Base-by-base conservation (phyloP, 768 basidiomycete species). In the Lyophyllum semitale region DNA sequence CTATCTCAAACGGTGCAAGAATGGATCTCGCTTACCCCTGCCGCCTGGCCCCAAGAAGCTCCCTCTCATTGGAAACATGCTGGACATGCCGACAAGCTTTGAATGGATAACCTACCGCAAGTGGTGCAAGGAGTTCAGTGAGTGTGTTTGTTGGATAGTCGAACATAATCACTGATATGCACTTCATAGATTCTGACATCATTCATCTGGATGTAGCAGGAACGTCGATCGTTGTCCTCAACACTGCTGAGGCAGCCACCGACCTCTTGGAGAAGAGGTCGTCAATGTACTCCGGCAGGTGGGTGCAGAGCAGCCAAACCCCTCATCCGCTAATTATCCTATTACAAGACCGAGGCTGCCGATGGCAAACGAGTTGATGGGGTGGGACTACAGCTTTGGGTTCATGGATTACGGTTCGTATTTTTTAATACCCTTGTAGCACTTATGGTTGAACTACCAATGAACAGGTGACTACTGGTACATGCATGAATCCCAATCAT, bases 41-140 rank as follows among this genome's bases (percentile, higher is more conserved):
- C 77, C 77, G 11, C 78, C 78, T 18, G 78, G 77, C 42, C 77
- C 77, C 2, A 72, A 60, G 42, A 68, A 69, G 25, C 63, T 71
- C 18, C 75, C 75, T 25, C 30, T 79, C 12, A 64, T 78, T 23
- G 77, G 77, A 8, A 78, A 77, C 57, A 52, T 78, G 8, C 48
- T 69, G 22, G 70, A 78, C 45, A 59, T 80, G 49, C 78, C 78
- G 3, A 59, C 65, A 41, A 65, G 66, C 33, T 59, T 69, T 26
- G 71, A 73, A 51, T 74, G 76, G 62, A 58, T 58, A n/a, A 71
- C 73, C 0, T 80, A 77, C 59, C 67, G 73, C 18, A 53, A 67
- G 33, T 79, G 76, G 78, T 70, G 72, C 41, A 67, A 72, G 11
- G 65, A 71, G 59, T 68, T 72, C 51, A 66, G 76, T 75, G 44